Conservation (phyloP, 768 basidiomycete genomes). For the Kwoniella botswanensis region DNA sequence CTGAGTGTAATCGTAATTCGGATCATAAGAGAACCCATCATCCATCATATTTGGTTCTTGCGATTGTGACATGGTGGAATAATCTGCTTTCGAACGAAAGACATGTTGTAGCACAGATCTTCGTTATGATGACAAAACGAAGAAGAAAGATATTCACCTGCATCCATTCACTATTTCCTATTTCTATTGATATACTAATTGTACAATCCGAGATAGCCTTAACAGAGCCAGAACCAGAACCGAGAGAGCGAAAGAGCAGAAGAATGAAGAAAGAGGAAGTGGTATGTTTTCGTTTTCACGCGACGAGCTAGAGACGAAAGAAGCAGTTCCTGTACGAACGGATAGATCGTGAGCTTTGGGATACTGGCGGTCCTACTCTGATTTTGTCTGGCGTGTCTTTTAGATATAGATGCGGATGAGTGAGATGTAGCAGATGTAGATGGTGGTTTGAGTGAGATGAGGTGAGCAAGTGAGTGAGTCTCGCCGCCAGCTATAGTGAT, state of each 20-base stretch:
- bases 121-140: slow-evolving; percentile 1
- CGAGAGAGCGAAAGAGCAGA: slow-evolving; percentile 1
- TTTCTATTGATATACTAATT: slow-evolving; percentile 7
- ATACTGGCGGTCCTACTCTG: background rate
- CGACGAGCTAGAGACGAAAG: slow-evolving; percentile 3
- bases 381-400: background rate
- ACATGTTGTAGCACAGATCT: slow-evolving; percentile 25
- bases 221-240: background rate
- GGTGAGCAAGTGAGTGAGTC: background rate
- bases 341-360: too few relatives aligned
- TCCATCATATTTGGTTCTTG: slow-evolving; percentile 18
- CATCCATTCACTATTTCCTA: slow-evolving; percentile 35
- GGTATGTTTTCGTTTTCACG: slow-evolving; percentile 19
- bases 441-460: background rate
- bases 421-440: background rate
- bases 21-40: slow-evolving; percentile 38
- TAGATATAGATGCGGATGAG: background rate
- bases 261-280: slow-evolving; percentile 3
- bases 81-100: slow-evolving; percentile 20
- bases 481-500: background rate
- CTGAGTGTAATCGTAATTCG: slow-evolving; percentile 23
- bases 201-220: slow-evolving; percentile 1
- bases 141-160: slow-evolving; percentile 46
- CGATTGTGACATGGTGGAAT: slow-evolving; percentile 21
- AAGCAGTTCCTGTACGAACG: background rate